Evolutionary conservation across 2,329 filamentous ascomycete genomes (phyloP).

Genomic region (Penicillium sp.): DNA sequence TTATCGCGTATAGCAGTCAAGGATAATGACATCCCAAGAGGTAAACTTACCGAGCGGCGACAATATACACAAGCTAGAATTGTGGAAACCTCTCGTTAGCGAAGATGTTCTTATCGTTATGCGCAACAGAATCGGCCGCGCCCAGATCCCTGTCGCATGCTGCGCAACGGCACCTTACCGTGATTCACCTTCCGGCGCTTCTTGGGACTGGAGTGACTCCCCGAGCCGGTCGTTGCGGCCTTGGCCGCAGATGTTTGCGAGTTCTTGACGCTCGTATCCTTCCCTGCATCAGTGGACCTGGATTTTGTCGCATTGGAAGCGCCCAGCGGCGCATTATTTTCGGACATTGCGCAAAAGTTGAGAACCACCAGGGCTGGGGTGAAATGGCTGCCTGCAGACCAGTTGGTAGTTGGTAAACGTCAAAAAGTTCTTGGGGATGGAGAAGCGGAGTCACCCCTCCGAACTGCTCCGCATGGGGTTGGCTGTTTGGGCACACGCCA

Average conservation of each 20-base stretch:
- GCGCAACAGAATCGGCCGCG: slow-evolving; percentile 16
- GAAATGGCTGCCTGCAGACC: slow-evolving; percentile 32
- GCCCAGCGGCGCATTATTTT: slow-evolving; percentile 28
- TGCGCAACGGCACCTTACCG: slow-evolving; percentile 57
- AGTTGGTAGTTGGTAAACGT: slow-evolving; percentile 14
- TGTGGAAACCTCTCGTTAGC: slow-evolving; percentile 28
- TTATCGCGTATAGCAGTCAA: slow-evolving; percentile 23
- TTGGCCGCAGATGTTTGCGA: slow-evolving; percentile 33
- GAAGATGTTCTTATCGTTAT: slow-evolving; percentile 20
- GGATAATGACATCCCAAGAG: slow-evolving; percentile 1
- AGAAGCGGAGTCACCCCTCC: slow-evolving; percentile 29
- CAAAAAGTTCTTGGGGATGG: slow-evolving; percentile 16
- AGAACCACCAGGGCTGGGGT: slow-evolving; percentile 21
- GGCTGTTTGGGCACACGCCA: slow-evolving; percentile 6
- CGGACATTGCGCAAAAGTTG: slow-evolving; percentile 30
- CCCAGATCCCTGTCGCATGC: slow-evolving; percentile 29
- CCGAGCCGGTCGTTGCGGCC: slow-evolving; percentile 34
- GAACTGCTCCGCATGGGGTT: slow-evolving; percentile 25
- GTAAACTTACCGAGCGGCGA: slow-evolving; percentile 77
- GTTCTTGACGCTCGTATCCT: slow-evolving; percentile 34
- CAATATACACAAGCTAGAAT: slow-evolving; percentile 81
- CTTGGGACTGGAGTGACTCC: slow-evolving; percentile 61
- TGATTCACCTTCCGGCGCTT: slow-evolving; percentile 89
- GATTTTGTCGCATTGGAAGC: slow-evolving; percentile 21
- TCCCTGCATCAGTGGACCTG: slow-evolving; percentile 28